Conservation (phyloP, 83 land plant genomes). For the Diphasiastrum complanatum region DNA sequence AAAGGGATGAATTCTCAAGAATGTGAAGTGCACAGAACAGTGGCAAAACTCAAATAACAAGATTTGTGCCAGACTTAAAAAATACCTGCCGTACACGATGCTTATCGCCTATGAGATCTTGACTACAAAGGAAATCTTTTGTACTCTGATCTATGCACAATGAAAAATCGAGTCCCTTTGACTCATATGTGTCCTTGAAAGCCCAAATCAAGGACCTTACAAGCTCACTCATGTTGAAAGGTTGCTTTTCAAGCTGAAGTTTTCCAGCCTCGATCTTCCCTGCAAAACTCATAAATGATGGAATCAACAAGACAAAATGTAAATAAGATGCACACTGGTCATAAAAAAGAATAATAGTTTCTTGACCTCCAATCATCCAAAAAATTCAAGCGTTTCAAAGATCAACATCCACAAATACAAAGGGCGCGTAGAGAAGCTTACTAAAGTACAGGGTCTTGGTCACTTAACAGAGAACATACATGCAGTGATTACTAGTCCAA, state of each 20-base stretch:
- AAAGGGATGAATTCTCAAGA: background rate
- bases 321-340: too few relatives aligned
- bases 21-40: background rate
- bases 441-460: too few relatives aligned
- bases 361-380: too few relatives aligned
- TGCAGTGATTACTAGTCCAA: too few relatives aligned
- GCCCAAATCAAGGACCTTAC: slow-evolving; percentile 26
- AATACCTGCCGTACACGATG: slow-evolving; percentile 25
- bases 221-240: slow-evolving; percentile 30
- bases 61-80: too few relatives aligned
- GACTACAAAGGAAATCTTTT: slow-evolving; percentile 12
- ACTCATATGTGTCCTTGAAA: slow-evolving; percentile 22
- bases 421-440: too few relatives aligned
- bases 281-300: slow-evolving; percentile 2
- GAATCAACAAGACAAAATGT: background rate
- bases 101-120: slow-evolving; percentile 24
- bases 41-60: too few relatives aligned
- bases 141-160: slow-evolving; percentile 18
- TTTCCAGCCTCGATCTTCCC: slow-evolving; percentile 33
- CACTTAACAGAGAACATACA: too few relatives aligned
- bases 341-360: too few relatives aligned
- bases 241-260: slow-evolving; percentile 31
- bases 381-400: too few relatives aligned
- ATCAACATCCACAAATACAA: too few relatives aligned
- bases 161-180: slow-evolving; percentile 24